Evolutionary conservation across 2,329 filamentous ascomycete species (phyloP), one percentile per base, ranked within the genome.

Genomic region (Cercospora janseana): DNA sequence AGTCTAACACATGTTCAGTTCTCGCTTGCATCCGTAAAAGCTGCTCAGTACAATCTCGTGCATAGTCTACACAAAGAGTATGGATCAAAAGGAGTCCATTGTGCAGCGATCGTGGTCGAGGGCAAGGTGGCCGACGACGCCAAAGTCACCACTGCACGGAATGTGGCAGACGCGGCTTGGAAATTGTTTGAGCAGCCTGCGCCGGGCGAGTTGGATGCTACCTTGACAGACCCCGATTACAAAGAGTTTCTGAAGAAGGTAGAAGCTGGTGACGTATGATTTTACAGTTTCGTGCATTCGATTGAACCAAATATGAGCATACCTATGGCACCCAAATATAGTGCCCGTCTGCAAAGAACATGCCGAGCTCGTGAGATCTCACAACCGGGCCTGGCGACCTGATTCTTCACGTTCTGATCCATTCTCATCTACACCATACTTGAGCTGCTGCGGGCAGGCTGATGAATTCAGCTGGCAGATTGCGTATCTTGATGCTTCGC

Each of bases 41-140:
- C 76, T 0, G 70, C 74, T 0, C 77, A 80, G 64, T 66, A 71
- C 23, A 79, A 74, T 51, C 60, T 79, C 57, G 65, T 75, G 6
- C 65, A 72, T 49, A 72, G 66, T n/a, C 62, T 79, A 49, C 57
- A 63, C 16, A 65, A 68, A 49, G 69, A 69, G 7, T 77, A 72
- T 45, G 46, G 48, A 3, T 59, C 66, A 32, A 69, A 69, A 5
- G 60, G 65, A 4, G 70, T 79, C 1, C 74, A 77, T 42, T 62
- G 73, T 15, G 75, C 70, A 0, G 57, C 78, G 10, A 62, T 79
- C 3, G 67, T 63, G 29, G 71, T 78, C 3, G 70, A 69, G 4
- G 75, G 75, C 0, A 52, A 55, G 3, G 74, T 78, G 0, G 59
- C 58, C 1, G 62, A 66, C 0, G 65, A 70, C 5, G 66, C 72